These are phyloP conservation scores for Plasmodiophora brassicae DNA, from an alignment of 208 protist genomes.

Conservation along the genomic window DNA sequence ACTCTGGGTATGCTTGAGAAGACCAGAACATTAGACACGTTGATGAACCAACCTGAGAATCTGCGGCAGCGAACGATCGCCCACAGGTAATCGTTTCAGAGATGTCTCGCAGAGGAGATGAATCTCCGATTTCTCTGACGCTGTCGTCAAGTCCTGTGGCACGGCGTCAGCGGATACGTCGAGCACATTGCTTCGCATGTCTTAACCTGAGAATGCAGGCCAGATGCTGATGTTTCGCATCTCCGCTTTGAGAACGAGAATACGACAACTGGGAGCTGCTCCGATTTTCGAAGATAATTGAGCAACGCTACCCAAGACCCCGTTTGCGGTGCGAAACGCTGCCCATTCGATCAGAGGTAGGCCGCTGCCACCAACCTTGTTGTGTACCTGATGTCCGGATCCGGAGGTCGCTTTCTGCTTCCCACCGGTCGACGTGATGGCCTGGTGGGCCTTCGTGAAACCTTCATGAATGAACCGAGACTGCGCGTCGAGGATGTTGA, in stretches of 20 bases:
- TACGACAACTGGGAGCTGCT: conserved; percentile 63
- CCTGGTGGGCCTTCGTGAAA: neutral
- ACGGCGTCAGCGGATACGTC: neutral
- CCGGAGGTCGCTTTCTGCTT: neutral
- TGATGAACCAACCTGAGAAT: neutral
- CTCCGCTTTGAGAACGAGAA: conserved; percentile 71
- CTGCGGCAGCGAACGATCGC: neutral
- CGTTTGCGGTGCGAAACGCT: neutral
- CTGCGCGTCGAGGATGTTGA: conserved; percentile 9
- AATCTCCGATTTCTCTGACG: conserved; percentile 15
- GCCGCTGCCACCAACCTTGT: neutral
- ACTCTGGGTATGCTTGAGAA: neutral
- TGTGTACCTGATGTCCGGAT: neutral
- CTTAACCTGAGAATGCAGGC: neutral
- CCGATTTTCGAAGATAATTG: conserved; percentile 51
- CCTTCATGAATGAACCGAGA: neutral
- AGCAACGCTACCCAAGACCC: conserved; percentile 34
- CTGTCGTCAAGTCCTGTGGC: neutral
- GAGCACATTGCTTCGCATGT: neutral
- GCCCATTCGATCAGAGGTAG: neutral
- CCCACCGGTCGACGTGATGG: neutral
- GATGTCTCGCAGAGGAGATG: neutral
- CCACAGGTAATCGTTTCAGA: neutral
- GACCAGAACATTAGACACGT: neutral
- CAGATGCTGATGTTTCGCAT: conserved; percentile 57